Evolutionary conservation across 768 basidiomycete species (phyloP), one percentile per base, ranked within the genome.

Genomic region (Rickenella mellea): DNA sequence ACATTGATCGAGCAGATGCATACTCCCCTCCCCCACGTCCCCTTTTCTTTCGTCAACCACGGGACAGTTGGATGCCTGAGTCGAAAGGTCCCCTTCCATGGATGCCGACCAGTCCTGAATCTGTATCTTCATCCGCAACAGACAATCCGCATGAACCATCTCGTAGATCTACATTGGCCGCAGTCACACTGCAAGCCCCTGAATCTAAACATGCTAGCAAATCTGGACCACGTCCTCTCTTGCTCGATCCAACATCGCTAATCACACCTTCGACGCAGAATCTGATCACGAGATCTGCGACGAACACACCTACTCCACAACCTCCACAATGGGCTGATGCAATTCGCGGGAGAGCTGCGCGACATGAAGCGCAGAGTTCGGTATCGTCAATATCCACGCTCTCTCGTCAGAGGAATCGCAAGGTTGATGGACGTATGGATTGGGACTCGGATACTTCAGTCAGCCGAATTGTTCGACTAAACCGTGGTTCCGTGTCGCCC

Each of bases 401-500:
- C 3, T 70, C 76, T 10, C 78, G 78, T 46, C 65, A 61, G 1
- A 46, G 67, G 41, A 55, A 55, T 8, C 57, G 59, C 14, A 62
- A 57, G 44, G 56, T 64, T 10, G 45, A 52, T 7, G 57, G 52
- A 38, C 62, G 65, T 27, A 73, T 70, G 10, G 78, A 77, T 36
- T 63, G 68, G 50, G 80, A 80, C 32, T 78, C 78, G 3, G 82
- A 84, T 44, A 59, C 14, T 54, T 47, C 31, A 52, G 45, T 41
- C 9, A 82, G 84, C 54, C 70, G 82, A 39, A 60, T 68, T 37
- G 69, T 88, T 11, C 72, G 74, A 20, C 52, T 87, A 39, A 80
- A 83, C 54, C 74, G 83, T 25, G 71, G 71, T 47, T 76, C 78
- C 10, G 57, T 83, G 4, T 86, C 84, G 4, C 82, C 84, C 3